phyloP scores from a whole-genome alignment of 805 yeast species.

The Starmerella etchellsii region DNA sequence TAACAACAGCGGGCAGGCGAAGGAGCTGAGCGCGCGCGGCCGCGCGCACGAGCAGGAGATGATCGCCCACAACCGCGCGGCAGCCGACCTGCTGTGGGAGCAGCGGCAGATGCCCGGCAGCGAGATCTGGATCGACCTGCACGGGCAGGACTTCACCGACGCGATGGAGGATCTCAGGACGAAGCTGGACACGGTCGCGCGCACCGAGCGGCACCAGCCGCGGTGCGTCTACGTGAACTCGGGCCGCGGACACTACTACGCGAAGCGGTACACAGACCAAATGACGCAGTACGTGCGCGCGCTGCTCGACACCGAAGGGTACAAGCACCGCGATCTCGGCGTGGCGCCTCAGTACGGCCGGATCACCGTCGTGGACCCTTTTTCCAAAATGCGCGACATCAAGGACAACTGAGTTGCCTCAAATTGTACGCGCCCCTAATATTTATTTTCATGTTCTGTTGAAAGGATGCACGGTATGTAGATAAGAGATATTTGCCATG shows the following conservation, averaged over 20 bases:
- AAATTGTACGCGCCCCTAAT: too few relatives aligned
- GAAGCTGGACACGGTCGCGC: constrained; percentile 18
- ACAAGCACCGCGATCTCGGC: constrained; percentile 29
- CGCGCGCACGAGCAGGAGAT: constrained; percentile 24
- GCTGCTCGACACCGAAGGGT: constrained; percentile 30
- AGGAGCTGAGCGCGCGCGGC: constrained; percentile 24
- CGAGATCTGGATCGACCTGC: constrained; percentile 26
- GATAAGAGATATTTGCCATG: too few relatives aligned
- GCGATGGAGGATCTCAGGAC: constrained; percentile 25
- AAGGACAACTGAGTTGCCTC: too few relatives aligned
- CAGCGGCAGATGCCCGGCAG: constrained; percentile 19
- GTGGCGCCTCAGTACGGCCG: constrained; percentile 28
- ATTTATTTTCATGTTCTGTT: too few relatives aligned
- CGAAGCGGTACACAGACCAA: constrained; percentile 22
- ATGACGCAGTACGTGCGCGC: constrained; percentile 25
- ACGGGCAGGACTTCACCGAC: constrained; percentile 28
- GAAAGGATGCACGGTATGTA: too few relatives aligned
- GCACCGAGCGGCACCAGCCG: constrained; percentile 18
- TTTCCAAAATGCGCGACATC: constrained; percentile 1
- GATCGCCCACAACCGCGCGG: constrained; percentile 21
- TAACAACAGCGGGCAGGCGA: constrained; percentile 26
- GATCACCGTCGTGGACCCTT: constrained; percentile 33
- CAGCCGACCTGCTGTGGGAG: constrained; percentile 22
- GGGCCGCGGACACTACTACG: constrained; percentile 25
- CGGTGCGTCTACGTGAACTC: constrained; percentile 26